Evolutionary conservation across 2,329 filamentous ascomycete species (phyloP).

Genomic region (Blastomyces silverae): DNA sequence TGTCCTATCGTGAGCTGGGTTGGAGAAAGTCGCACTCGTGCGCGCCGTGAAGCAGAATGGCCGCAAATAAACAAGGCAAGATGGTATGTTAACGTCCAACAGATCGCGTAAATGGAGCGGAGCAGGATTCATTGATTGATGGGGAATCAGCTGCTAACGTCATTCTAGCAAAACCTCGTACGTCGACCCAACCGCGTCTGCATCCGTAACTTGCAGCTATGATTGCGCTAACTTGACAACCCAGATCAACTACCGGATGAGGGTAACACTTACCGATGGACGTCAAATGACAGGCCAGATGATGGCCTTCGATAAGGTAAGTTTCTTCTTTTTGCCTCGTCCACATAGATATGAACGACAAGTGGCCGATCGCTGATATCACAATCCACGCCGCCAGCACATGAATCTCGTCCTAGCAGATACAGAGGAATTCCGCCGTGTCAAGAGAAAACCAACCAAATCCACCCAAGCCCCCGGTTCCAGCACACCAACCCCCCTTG

Average conservation of each 20-base stretch:
- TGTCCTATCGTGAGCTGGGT: conserved; percentile 6
- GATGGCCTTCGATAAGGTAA: conserved; percentile 95
- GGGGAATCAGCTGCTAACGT: conserved; percentile 52
- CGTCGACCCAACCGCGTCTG: conserved; percentile 29
- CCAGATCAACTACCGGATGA: conserved; percentile 97
- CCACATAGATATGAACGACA: background rate
- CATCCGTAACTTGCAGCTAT: background rate
- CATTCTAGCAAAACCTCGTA: conserved; percentile 57
- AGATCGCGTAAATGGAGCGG: conserved; percentile 36
- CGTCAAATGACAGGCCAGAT: conserved; percentile 97
- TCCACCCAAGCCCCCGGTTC: conserved; percentile 52
- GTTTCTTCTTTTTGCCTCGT: background rate
- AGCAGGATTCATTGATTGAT: conserved; percentile 44
- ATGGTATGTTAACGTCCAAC: conserved; percentile 66
- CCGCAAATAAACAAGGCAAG: conserved; percentile 91
- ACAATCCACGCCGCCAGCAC: conserved; percentile 58
- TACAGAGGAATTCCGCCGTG: conserved; percentile 92
- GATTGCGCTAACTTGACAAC: conserved; percentile 2
- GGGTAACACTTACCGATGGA: conserved; percentile 88
- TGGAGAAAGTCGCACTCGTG: conserved; percentile 43
- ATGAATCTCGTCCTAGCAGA: conserved; percentile 99
- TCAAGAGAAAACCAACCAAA: conserved; percentile 78
- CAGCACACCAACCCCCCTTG: conserved; percentile 54
- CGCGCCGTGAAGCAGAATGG: conserved; percentile 49
- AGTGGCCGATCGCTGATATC: background rate